Evolutionary conservation across 306 rosid species (phyloP).

Genomic region (Acmispon strigosus): DNA sequence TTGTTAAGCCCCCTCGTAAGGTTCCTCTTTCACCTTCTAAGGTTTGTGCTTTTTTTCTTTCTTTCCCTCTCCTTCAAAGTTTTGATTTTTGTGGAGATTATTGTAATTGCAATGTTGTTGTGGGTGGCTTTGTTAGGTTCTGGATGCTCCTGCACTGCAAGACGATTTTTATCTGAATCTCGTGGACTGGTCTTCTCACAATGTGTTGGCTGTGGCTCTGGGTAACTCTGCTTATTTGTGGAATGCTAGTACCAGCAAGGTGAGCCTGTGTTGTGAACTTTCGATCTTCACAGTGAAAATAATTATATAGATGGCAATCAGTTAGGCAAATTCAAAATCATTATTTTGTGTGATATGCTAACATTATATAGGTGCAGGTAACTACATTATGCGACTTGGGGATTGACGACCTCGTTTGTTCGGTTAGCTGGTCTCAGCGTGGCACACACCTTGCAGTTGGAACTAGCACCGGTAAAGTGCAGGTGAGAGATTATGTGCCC

Average conservation of each 20-base stretch:
- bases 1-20: constrained; percentile 60
- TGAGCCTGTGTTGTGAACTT: not conserved
- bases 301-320: too few species aligned
- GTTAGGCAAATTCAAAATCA: not conserved
- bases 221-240: constrained; percentile 83
- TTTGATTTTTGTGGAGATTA: not conserved
- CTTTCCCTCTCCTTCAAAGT: not conserved
- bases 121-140: constrained; percentile 35
- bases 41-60: constrained; percentile 24
- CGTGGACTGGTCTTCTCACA: constrained; percentile 85
- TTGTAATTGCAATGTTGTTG: not conserved
- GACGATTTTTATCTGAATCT: constrained; percentile 89
- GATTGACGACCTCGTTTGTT: constrained; percentile 65
- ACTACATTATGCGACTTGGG: constrained; percentile 85
- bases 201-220: constrained; percentile 77
- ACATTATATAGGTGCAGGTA: constrained; percentile 37
- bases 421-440: constrained; percentile 89
- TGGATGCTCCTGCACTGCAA: constrained; percentile 92
- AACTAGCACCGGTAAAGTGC: constrained; percentile 74
- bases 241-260: constrained; percentile 91
- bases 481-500: constrained; percentile 39
- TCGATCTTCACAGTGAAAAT: too few species aligned
- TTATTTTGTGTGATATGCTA: not conserved
- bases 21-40: constrained; percentile 70
- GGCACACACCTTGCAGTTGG: constrained; percentile 83